phyloP scores from a whole-genome alignment of 257 asterid genomes.

The Jasminum sambac region DNA sequence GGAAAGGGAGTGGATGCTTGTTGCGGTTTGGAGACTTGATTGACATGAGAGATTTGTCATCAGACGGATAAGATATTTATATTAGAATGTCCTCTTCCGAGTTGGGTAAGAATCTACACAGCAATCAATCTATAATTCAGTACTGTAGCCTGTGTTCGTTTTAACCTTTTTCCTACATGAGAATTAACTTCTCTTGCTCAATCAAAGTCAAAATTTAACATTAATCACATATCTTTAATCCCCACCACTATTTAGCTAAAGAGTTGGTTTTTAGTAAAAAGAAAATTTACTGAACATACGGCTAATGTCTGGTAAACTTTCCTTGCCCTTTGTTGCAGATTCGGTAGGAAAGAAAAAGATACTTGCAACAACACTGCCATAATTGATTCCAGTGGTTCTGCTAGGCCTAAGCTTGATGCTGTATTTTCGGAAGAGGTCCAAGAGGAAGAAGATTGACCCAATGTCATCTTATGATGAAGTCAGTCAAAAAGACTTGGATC shows the following conservation, averaged over 20 bases:
- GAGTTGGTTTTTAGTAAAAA: no score
- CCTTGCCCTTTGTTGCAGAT: neutral
- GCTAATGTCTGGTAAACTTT: no score
- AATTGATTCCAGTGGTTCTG: conserved; percentile 13
- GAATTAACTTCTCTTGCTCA: no score
- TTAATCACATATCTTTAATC: no score
- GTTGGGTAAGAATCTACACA: conserved; percentile 11
- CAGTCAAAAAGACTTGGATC: conserved; percentile 15
- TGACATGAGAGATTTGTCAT: conserved; percentile 26
- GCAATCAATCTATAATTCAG: neutral
- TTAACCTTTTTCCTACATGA: no score
- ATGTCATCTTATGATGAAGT: neutral
- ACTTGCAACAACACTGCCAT: conserved; percentile 5
- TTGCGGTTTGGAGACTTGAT: conserved; percentile 32
- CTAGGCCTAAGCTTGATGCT: conserved; percentile 18
- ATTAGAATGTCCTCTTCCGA: conserved; percentile 35
- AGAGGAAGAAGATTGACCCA: neutral
- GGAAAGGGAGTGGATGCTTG: conserved; percentile 34
- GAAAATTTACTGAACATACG: no score
- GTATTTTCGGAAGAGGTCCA: neutral
- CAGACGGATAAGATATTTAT: conserved; percentile 29
- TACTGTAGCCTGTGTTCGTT: neutral
- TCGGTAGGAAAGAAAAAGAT: neutral
- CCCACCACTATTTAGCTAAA: no score
- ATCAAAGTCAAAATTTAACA: no score